A percentile compares a stretch with the other conserved stretches of the same genome.
phyloP scores from a whole-genome alignment of 2,329 filamentous ascomycete species.

The Alternaria triticina region DNA sequence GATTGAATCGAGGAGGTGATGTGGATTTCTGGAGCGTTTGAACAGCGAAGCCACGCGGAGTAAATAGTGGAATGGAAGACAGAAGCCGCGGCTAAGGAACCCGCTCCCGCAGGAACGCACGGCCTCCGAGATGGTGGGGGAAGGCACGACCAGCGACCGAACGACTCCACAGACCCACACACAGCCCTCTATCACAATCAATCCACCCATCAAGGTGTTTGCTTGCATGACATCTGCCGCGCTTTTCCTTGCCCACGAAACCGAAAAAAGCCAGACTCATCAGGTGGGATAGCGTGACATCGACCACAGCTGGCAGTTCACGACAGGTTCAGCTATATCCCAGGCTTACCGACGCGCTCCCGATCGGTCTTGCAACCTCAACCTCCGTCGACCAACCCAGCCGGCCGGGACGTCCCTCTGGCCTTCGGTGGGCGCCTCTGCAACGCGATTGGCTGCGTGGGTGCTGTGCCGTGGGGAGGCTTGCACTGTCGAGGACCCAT shows the following conservation, averaged over 20 bases:
- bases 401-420: conserved; percentile 29
- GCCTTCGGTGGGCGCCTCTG: conserved; percentile 30
- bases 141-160: conserved; percentile 13
- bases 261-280: neutral
- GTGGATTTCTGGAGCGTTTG: neutral
- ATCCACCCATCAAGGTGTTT: conserved; percentile 21
- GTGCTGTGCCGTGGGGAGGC: conserved; percentile 36
- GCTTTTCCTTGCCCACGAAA: conserved; percentile 1
- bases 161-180: conserved; percentile 12
- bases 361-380: conserved; percentile 33
- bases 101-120: conserved; percentile 19
- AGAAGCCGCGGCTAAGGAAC: conserved; percentile 6
- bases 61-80: neutral
- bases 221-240: conserved; percentile 1
- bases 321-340: conserved; percentile 3
- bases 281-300: neutral
- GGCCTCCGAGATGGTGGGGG: conserved; percentile 21
- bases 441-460: conserved; percentile 33
- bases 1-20: neutral
- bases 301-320: conserved; percentile 3
- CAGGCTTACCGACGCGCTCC: conserved; percentile 18
- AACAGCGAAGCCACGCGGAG: neutral
- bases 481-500: conserved; percentile 36
- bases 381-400: conserved; percentile 26
- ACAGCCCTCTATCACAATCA: conserved; percentile 10